These are phyloP conservation scores for Geotrichum carabidarum DNA, from an alignment of 1,139 yeast genomes.

Conservation along the genomic window DNA sequence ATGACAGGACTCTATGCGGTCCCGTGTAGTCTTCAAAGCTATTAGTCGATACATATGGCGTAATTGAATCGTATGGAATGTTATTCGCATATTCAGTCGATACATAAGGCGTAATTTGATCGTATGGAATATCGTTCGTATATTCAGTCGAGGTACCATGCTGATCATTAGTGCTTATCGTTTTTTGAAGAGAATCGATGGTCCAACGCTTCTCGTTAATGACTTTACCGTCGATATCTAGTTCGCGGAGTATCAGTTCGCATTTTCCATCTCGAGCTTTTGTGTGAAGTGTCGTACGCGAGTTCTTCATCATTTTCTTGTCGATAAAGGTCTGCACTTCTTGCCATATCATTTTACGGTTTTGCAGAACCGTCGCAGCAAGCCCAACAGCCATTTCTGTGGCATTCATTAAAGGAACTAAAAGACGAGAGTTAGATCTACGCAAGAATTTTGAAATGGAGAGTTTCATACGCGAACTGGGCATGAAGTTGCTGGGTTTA, in stretches of 20 bases:
- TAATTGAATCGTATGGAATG: too few species aligned
- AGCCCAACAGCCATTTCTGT: not conserved
- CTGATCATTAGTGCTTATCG: too few species aligned
- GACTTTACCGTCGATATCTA: conserved; percentile 5
- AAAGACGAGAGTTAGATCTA: not conserved
- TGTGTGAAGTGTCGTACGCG: not conserved
- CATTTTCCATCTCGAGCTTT: not conserved
- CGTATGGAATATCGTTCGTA: too few species aligned
- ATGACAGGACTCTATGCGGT: too few species aligned
- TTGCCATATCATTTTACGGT: not conserved
- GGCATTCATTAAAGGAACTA: conserved; percentile 1
- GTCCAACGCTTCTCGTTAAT: not conserved
- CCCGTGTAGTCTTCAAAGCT: too few species aligned
- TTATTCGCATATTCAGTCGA: too few species aligned
- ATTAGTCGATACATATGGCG: too few species aligned
- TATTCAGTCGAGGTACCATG: too few species aligned
- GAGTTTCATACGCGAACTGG: too few species aligned
- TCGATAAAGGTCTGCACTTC: not conserved
- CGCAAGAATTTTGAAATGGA: too few species aligned
- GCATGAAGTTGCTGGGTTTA: too few species aligned
- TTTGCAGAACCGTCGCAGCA: not conserved
- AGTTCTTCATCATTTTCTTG: not conserved
- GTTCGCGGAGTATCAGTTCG: conserved; percentile 4
- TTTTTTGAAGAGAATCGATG: not conserved
- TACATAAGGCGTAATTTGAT: too few species aligned